Percentiles rank a stretch among this genome's conserved stretches.
Evolutionary conservation across 495 filamentous ascomycete species (phyloP).

Genomic region (Hyaloscypha bicolor): DNA sequence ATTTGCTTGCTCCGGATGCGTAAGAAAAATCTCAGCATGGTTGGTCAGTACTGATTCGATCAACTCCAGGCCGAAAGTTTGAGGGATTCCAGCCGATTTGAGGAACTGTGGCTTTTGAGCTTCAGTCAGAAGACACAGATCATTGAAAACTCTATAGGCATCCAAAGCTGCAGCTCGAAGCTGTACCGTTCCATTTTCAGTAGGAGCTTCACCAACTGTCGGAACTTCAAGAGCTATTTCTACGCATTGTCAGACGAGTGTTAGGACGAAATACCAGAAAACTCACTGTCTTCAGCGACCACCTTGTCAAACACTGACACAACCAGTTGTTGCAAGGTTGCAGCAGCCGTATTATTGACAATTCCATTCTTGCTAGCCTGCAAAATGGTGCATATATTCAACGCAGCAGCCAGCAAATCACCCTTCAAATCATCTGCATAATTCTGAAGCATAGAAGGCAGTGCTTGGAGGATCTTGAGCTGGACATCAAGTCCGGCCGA

Average conservation of each 20-base stretch:
- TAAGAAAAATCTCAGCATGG: constrained; percentile 76
- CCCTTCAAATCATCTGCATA: constrained; percentile 82
- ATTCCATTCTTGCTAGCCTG: constrained; percentile 89
- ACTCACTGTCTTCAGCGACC: constrained; percentile 72
- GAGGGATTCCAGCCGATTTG: constrained; percentile 70
- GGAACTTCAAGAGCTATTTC: constrained; percentile 52
- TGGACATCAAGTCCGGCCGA: constrained; percentile 82
- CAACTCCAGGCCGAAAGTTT: constrained; percentile 84
- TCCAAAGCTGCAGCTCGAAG: constrained; percentile 80
- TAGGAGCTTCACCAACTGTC: constrained; percentile 60
- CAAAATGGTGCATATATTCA: constrained; percentile 89
- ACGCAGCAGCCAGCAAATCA: constrained; percentile 74
- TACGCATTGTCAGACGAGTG: constrained; percentile 32
- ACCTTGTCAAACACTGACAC: constrained; percentile 93
- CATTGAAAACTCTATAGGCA: constrained; percentile 84
- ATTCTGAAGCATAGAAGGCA: constrained; percentile 90
- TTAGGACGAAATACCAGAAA: not conserved
- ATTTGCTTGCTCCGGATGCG: constrained; percentile 79
- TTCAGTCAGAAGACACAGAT: constrained; percentile 87
- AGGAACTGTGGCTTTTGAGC: constrained; percentile 80
- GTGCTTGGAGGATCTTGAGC: constrained; percentile 90
- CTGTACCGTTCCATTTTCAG: constrained; percentile 61
- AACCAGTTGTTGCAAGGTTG: constrained; percentile 91
- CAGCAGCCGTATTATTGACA: constrained; percentile 92
- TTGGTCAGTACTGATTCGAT: constrained; percentile 88